Percentiles rank a stretch among this genome's conserved stretches.
Conservation (phyloP, 1,139 yeast genomes). For the Suzukiozyma palmioleophila region DNA sequence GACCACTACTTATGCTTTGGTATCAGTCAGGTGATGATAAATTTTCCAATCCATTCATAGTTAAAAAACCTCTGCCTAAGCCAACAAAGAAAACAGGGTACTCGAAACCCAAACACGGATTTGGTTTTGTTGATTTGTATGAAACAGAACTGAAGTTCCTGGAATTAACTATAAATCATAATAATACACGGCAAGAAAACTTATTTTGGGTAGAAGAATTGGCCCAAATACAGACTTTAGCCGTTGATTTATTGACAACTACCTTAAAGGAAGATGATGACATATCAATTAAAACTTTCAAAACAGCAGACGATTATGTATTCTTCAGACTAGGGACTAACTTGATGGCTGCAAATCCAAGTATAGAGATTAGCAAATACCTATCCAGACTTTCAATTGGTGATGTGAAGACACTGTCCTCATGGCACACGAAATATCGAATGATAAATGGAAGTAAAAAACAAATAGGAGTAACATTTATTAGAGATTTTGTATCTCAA, state of each 20-base stretch:
- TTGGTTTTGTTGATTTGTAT: constrained; percentile 32
- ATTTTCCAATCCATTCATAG: not conserved
- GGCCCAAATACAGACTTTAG: constrained; percentile 11
- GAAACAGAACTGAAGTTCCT: constrained; percentile 9
- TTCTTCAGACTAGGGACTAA: constrained; percentile 7
- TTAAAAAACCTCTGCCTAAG: constrained; percentile 1
- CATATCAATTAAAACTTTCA: constrained; percentile 7
- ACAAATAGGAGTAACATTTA: constrained; percentile 11
- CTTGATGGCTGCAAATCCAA: constrained; percentile 10
- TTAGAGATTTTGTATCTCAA: constrained; percentile 22
- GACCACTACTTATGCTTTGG: constrained; percentile 26
- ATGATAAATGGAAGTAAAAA: not conserved
- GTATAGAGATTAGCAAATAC: constrained; percentile 10
- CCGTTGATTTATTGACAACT: constrained; percentile 11
- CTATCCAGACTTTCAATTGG: constrained; percentile 1
- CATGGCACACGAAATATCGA: constrained; percentile 6
- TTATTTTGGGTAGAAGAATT: constrained; percentile 13
- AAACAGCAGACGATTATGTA: constrained; percentile 7
- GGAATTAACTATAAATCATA: constrained; percentile 4
- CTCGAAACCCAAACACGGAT: constrained; percentile 29
- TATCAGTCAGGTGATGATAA: constrained; percentile 4
- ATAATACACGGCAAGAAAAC: constrained; percentile 4
- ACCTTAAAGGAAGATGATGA: not conserved
- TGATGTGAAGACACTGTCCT: constrained; percentile 1
- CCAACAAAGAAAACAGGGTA: constrained; percentile 14